Conservation (phyloP, 768 basidiomycete species). For the Leucocoprinus sp. region DNA sequence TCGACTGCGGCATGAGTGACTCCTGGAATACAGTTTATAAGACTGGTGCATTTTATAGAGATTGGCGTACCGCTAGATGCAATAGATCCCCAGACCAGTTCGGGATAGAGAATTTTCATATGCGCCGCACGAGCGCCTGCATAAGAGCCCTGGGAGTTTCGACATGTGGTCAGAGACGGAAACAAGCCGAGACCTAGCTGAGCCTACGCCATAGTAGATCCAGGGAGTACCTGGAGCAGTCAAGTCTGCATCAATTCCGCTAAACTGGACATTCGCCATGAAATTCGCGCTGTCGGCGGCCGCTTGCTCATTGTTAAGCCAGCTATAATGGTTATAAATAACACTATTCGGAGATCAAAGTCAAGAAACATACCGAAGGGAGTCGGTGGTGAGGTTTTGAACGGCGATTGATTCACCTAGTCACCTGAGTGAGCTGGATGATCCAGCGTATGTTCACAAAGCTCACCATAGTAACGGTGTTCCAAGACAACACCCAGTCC, state of each 20-base stretch:
- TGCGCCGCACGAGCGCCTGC: slow-evolving; percentile 92
- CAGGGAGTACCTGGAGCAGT: slow-evolving; percentile 70
- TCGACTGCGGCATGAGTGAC: slow-evolving; percentile 80
- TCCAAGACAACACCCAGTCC: slow-evolving; percentile 89
- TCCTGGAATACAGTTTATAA: slow-evolving; percentile 26
- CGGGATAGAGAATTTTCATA: slow-evolving; percentile 80
- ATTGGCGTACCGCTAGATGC: slow-evolving; percentile 64
- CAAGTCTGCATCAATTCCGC: slow-evolving; percentile 60
- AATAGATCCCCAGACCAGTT: slow-evolving; percentile 84
- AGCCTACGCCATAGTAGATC: slow-evolving; percentile 87
- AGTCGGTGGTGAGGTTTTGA: slow-evolving; percentile 15
- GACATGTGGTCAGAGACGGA: background rate
- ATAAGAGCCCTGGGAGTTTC: slow-evolving; percentile 62
- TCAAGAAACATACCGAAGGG: slow-evolving; percentile 11
- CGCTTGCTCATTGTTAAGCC: slow-evolving; percentile 84
- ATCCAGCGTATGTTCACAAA: background rate
- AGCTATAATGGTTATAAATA: slow-evolving; percentile 34
- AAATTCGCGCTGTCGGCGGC: slow-evolving; percentile 90
- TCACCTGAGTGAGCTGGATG: background rate
- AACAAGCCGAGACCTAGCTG: background rate
- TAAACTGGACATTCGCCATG: slow-evolving; percentile 72
- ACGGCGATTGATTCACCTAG: slow-evolving; percentile 14
- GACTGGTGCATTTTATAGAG: background rate
- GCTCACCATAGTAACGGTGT: slow-evolving; percentile 79
- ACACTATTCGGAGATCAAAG: slow-evolving; percentile 25